Base-by-base conservation (phyloP, 2,329 filamentous ascomycete genomes). In the Penicillium fuscoglaucum region DNA sequence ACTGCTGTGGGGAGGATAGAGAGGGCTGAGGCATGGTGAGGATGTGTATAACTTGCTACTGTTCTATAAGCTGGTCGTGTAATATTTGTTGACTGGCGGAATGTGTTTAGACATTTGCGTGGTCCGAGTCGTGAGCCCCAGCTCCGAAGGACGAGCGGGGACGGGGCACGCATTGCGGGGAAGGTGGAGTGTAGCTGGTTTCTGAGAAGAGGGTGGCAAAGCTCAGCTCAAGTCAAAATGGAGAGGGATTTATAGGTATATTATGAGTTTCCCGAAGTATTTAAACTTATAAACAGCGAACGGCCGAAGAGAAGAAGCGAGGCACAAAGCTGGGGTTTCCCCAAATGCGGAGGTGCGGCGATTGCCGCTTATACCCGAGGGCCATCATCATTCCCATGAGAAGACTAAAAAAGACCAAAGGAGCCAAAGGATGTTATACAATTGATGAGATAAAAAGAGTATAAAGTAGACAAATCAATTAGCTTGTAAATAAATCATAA, bases 1-100 rank as follows among this genome's bases (percentile, higher is more conserved):
- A 97, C 84, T 45, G 83, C 79, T 39, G 86, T 90, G 60, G 87
- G 89, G 35, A 98, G 80, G 44, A 91, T 83, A 7, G 93, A 96
- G 61, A 97, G 88, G 55, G 91, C 89, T 62, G 85, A 85, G 37
- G 91, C 90, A 78, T 96, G 91, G 74, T 92, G 87, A 2, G 88
- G 85, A 61, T 91, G 85, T 9, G 89, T 90, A 75, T 96, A 93
- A 44, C 85, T 91, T 59, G 93, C 89, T 66, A 90, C 82, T 55
- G 78, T 69, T 54, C 83, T 68, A 17, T 63, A 65, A 1, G 60
- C 31, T 37, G 59, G 67, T 37, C 51, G 57, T 3, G 37, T 29
- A 19, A 58, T 15, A 26, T 37, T 35, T 35, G 49, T 58, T 17
- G 48, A 39, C 8, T 51, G 57, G 49, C 19, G 46, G 26, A 49